Evolutionary conservation across 1,284 basidiomycete species (phyloP).

Genomic region (Sporisorium scitamineum): DNA sequence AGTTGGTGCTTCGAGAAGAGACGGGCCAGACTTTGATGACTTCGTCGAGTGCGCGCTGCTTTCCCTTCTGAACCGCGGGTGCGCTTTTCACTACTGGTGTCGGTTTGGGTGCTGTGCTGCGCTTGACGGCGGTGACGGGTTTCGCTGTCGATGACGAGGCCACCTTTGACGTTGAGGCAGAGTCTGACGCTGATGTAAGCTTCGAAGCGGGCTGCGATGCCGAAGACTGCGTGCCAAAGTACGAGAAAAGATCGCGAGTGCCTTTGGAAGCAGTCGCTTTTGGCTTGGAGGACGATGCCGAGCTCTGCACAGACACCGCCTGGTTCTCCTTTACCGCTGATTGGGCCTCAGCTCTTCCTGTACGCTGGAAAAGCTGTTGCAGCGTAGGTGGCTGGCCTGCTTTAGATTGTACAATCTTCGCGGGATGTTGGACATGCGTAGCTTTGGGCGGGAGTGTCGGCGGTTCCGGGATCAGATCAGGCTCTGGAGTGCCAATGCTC

Average conservation of each 20-base stretch:
- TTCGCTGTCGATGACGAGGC: neutral
- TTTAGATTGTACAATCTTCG: neutral
- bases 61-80: conserved; percentile 5
- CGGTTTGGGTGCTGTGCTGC: neutral
- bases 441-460: neutral
- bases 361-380: neutral
- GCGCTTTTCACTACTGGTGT: neutral
- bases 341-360: neutral
- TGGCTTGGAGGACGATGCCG: neutral
- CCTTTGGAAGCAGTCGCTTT: conserved; percentile 8
- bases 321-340: neutral
- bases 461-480: neutral
- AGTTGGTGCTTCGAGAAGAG: neutral
- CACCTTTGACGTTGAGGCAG: neutral
- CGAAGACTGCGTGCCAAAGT: conserved; percentile 8
- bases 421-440: neutral
- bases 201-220: neutral
- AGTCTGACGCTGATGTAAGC: neutral
- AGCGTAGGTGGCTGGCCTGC: neutral
- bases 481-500: neutral
- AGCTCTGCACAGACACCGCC: neutral
- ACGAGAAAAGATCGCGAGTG: conserved; percentile 22
- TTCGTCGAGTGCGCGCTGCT: conserved; percentile 12
- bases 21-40: conserved; percentile 3
- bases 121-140: neutral